Conservation (phyloP, 1,284 basidiomycete genomes). For the Ustilago cynodontis region DNA sequence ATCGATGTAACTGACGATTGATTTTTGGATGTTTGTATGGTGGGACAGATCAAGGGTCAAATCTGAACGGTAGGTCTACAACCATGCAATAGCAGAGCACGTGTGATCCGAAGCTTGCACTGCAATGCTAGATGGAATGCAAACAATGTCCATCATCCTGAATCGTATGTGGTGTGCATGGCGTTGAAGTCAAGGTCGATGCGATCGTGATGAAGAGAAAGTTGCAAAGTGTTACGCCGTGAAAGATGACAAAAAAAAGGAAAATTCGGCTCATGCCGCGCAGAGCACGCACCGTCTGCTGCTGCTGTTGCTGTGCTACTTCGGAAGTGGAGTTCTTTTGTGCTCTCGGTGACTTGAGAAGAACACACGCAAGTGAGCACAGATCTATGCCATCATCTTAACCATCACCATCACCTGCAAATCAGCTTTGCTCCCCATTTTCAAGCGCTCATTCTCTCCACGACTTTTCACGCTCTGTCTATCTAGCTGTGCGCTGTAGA, state of each 20-base stretch:
- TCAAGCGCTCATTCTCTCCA: neutral
- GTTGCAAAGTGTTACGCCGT: too few relatives aligned
- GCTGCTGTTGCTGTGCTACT: neutral
- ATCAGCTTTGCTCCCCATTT: too few relatives aligned
- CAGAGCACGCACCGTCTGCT: too few relatives aligned
- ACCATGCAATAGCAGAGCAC: too few relatives aligned
- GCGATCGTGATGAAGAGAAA: too few relatives aligned
- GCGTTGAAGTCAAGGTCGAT: too few relatives aligned
- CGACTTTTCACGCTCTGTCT: neutral
- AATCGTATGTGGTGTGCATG: too few relatives aligned
- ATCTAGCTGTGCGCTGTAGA: neutral
- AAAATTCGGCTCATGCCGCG: too few relatives aligned
- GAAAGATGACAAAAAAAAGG: too few relatives aligned
- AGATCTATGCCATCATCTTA: neutral
- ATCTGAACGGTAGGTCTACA: conserved; percentile 31
- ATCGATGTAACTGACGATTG: neutral
- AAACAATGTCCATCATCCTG: neutral
- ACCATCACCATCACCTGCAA: conserved; percentile 1
- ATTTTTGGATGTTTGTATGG: neutral
- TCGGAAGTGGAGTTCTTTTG: conserved; percentile 4
- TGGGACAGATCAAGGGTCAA: conserved; percentile 51
- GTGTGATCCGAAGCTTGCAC: neutral
- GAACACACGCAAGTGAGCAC: neutral
- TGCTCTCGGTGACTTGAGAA: conserved; percentile 12
- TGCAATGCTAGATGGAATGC: neutral